phyloP scores from a whole-genome alignment of 2,329 filamentous ascomycete species.

The Endothia cerciana region DNA sequence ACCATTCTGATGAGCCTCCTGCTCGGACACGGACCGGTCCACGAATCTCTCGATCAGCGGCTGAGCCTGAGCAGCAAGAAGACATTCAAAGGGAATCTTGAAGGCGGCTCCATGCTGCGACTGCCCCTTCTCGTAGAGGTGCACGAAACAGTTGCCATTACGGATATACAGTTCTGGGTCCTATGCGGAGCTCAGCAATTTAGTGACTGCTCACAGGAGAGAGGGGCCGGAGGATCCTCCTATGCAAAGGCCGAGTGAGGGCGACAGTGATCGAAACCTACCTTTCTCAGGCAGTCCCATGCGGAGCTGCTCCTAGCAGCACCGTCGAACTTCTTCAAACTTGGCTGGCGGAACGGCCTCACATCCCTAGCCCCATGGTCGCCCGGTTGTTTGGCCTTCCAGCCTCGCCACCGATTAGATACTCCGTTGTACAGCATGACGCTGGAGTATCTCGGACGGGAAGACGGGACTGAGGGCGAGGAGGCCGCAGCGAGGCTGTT shows the following conservation, averaged over 20 bases:
- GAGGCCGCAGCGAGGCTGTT: conserved; percentile 18
- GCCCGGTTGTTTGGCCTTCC: conserved; percentile 41
- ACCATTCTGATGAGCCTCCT: conserved; percentile 30
- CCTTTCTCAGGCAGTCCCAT: conserved; percentile 54
- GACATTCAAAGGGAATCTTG: conserved; percentile 60
- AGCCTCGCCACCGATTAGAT: conserved; percentile 40
- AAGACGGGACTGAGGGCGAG: conserved; percentile 7
- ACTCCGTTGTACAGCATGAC: conserved; percentile 40
- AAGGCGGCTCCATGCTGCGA: conserved; percentile 71
- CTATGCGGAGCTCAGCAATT: conserved; percentile 44
- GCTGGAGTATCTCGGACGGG: conserved; percentile 21
- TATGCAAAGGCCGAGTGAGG: conserved; percentile 1
- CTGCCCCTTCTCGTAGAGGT: conserved; percentile 68
- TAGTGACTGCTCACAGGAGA: not conserved
- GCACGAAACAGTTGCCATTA: conserved; percentile 70
- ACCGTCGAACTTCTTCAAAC: conserved; percentile 58
- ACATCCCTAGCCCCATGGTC: conserved; percentile 36
- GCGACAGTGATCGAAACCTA: conserved; percentile 38
- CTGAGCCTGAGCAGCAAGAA: conserved; percentile 62
- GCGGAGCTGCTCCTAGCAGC: conserved; percentile 45
- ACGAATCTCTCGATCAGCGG: conserved; percentile 62
- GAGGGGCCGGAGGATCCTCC: not conserved
- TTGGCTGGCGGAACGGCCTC: conserved; percentile 32
- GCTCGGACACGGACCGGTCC: conserved; percentile 37
- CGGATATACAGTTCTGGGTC: conserved; percentile 73